Conservation (phyloP, 768 basidiomycete species). For the Phanerodontia chrysosporium region DNA sequence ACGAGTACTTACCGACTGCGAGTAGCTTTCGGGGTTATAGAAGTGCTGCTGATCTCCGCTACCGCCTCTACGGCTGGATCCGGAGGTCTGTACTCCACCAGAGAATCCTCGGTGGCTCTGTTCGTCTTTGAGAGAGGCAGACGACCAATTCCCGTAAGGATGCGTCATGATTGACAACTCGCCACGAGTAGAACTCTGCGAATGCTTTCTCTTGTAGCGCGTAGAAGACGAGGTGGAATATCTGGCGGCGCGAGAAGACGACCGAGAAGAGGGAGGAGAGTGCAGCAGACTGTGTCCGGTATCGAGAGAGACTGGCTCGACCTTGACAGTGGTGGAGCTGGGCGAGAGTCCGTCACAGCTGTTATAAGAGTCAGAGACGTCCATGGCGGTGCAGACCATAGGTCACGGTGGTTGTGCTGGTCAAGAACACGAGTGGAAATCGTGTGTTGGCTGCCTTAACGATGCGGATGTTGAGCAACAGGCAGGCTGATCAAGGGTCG, state of each 20-base stretch:
- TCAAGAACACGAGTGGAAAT: slow-evolving; percentile 12
- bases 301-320: slow-evolving; percentile 13
- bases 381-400: slow-evolving; percentile 20
- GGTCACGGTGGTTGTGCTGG: slow-evolving; percentile 5
- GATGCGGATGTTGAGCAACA: slow-evolving; percentile 18
- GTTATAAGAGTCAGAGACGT: slow-evolving; percentile 8
- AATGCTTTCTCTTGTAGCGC: slow-evolving; percentile 10
- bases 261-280: slow-evolving; percentile 11
- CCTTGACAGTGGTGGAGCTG: slow-evolving; percentile 11
- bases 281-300: slow-evolving; percentile 12
- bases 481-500: slow-evolving; percentile 30
- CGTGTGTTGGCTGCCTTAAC: slow-evolving; percentile 22
- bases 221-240: slow-evolving; percentile 7
- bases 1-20: slow-evolving; percentile 29
- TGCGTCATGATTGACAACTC: slow-evolving; percentile 17
- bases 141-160: slow-evolving; percentile 15
- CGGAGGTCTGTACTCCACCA: slow-evolving; percentile 8
- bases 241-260: slow-evolving; percentile 8
- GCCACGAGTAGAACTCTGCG: slow-evolving; percentile 8
- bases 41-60: slow-evolving; percentile 15
- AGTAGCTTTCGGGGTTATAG: slow-evolving; percentile 29
- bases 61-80: slow-evolving; percentile 14
- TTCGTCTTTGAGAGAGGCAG: slow-evolving; percentile 10
- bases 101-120: slow-evolving; percentile 11
- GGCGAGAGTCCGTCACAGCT: slow-evolving; percentile 4